These are phyloP conservation scores for Cucumis cinereus DNA, from an alignment of 306 rosid genomes.

Conservation along the genomic window DNA sequence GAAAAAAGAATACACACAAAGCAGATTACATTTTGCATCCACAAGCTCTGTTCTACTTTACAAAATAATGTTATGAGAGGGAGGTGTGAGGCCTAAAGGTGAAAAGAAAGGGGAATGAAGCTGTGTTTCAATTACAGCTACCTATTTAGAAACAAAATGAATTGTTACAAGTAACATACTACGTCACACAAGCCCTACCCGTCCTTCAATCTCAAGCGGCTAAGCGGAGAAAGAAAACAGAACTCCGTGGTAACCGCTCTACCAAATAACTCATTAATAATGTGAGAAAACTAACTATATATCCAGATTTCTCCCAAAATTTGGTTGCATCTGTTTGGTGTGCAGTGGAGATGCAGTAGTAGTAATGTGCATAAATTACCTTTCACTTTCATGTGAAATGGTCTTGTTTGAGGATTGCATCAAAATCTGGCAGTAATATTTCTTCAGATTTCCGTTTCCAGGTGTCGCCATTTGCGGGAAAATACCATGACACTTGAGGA, in stretches of 20 bases:
- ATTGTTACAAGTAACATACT: background rate
- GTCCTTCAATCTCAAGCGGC: background rate
- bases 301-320: background rate
- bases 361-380: background rate
- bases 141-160: constrained; percentile 8
- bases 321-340: background rate
- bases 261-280: background rate
- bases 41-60: background rate
- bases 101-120: background rate
- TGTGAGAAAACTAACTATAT: background rate
- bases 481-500: constrained; percentile 66
- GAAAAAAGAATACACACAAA: background rate
- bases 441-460: constrained; percentile 67
- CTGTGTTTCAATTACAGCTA: background rate
- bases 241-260: background rate
- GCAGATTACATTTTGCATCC: constrained; percentile 8
- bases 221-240: background rate
- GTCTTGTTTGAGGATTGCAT: constrained; percentile 45
- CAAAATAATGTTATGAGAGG: constrained; percentile 7
- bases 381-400: constrained; percentile 36
- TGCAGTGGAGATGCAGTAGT: constrained; percentile 1
- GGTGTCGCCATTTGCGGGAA: constrained; percentile 40
- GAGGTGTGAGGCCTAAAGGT: constrained; percentile 3
- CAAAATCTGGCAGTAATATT: constrained; percentile 29
- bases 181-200: background rate